phyloP scores from a whole-genome alignment of 2,329 filamentous ascomycete genomes.

The Pseudocercospora macadamiae region DNA sequence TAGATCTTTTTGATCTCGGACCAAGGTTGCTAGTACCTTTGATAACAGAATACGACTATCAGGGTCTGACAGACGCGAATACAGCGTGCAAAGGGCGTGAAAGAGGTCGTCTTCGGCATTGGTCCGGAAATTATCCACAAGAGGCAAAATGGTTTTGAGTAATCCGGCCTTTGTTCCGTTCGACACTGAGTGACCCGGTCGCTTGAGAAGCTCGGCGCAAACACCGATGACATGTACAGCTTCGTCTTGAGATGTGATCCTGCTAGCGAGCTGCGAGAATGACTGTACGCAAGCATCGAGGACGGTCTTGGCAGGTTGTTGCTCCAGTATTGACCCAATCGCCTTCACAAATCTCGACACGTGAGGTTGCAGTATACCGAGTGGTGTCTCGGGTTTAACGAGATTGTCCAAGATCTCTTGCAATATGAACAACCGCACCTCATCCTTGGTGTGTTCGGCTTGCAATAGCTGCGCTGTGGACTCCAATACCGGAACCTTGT shows the following conservation, averaged over 20 bases:
- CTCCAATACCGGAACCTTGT: constrained; percentile 63
- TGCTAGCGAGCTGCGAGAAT: constrained; percentile 73
- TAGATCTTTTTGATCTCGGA: constrained; percentile 64
- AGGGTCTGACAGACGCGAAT: constrained; percentile 86
- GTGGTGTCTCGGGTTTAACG: constrained; percentile 61
- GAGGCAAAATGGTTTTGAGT: constrained; percentile 77
- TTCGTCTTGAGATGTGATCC: constrained; percentile 69
- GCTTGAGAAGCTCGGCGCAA: constrained; percentile 77
- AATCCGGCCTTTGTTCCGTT: constrained; percentile 82
- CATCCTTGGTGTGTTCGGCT: constrained; percentile 75
- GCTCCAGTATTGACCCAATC: constrained; percentile 58
- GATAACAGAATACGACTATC: constrained; percentile 74
- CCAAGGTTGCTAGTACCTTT: constrained; percentile 71
- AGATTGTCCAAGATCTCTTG: constrained; percentile 71
- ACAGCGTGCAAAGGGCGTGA: constrained; percentile 75
- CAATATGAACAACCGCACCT: constrained; percentile 82
- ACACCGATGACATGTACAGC: constrained; percentile 79
- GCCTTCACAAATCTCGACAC: constrained; percentile 66
- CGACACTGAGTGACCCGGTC: constrained; percentile 80
- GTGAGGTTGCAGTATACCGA: constrained; percentile 63
- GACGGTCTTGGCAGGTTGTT: constrained; percentile 69
- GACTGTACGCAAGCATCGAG: constrained; percentile 78
- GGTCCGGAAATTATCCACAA: constrained; percentile 45
- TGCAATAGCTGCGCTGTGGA: constrained; percentile 73
- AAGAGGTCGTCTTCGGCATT: constrained; percentile 61